These are phyloP conservation scores for Coemansia sp. DNA, from an alignment of 192 early-diverging fungal species.

Conservation along the genomic window DNA sequence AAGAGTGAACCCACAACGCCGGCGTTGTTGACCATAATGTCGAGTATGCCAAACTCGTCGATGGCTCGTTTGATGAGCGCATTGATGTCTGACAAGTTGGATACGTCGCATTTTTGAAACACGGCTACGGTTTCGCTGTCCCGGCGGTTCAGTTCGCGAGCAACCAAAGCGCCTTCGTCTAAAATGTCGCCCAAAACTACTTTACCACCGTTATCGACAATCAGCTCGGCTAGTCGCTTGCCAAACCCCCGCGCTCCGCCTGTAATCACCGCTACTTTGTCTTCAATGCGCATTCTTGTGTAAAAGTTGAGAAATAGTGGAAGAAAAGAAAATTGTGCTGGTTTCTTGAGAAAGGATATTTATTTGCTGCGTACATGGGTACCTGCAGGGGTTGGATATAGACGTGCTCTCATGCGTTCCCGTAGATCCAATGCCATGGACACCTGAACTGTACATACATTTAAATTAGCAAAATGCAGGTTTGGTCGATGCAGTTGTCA, in stretches of 20 bases:
- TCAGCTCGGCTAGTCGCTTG: constrained; percentile 58
- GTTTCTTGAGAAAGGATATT: not conserved
- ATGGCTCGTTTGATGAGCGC: constrained; percentile 46
- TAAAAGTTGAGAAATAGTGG: not conserved
- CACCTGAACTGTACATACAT: no score
- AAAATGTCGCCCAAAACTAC: constrained; percentile 67
- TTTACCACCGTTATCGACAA: constrained; percentile 61
- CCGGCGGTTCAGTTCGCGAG: constrained; percentile 35
- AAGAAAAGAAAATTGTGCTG: not conserved
- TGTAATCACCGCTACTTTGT: constrained; percentile 70
- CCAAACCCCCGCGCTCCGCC: constrained; percentile 71
- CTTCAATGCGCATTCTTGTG: constrained; percentile 32
- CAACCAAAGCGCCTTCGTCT: constrained; percentile 44
- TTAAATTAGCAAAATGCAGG: no score
- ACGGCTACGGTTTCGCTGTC: constrained; percentile 14
- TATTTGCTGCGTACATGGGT: no score
- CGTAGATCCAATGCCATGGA: no score
- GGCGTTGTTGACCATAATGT: constrained; percentile 67
- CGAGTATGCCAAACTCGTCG: constrained; percentile 58
- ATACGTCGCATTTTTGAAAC: constrained; percentile 61
- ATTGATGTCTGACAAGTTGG: constrained; percentile 29
- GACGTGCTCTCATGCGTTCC: no score
- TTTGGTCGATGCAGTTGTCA: no score
- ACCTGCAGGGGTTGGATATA: no score
- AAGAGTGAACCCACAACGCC: constrained; percentile 53